Conservation (phyloP, 345 rosid genomes). For the Gossypium stocksii region DNA sequence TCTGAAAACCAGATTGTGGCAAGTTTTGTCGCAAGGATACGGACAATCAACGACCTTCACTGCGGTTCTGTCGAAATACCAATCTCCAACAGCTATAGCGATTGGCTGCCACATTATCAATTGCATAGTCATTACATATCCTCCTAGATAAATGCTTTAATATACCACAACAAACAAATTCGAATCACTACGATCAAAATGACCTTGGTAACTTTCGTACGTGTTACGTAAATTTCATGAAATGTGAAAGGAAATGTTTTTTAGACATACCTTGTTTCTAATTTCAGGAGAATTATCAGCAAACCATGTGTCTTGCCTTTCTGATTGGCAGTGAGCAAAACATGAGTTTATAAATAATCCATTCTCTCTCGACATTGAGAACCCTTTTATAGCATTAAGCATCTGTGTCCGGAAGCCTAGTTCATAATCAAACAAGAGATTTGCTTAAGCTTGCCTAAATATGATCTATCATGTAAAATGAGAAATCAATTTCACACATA, state of each 20-base stretch:
- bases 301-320: conserved; percentile 96
- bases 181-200: not conserved
- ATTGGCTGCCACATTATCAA: conserved; percentile 50
- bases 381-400: conserved; percentile 57
- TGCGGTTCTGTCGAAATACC: conserved; percentile 75
- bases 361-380: conserved; percentile 61
- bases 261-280: conserved; percentile 54
- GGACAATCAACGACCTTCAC: conserved; percentile 76
- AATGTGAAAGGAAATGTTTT: not conserved
- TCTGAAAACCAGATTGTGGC: conserved; percentile 87
- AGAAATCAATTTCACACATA: conserved; percentile 4
- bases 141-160: not conserved
- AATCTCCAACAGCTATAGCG: conserved; percentile 88
- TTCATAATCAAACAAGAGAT: conserved; percentile 7
- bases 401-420: conserved; percentile 83
- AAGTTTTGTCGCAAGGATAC: conserved; percentile 81
- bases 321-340: conserved; percentile 94
- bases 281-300: conserved; percentile 75
- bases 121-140: not conserved
- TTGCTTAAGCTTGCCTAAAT: not conserved
- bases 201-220: not conserved
- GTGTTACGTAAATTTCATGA: not conserved
- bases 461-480: not conserved
- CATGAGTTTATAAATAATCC: conserved; percentile 91
- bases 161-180: not conserved